Base-by-base conservation (phyloP, 768 basidiomycete species). In the Termitomyces sp. region DNA sequence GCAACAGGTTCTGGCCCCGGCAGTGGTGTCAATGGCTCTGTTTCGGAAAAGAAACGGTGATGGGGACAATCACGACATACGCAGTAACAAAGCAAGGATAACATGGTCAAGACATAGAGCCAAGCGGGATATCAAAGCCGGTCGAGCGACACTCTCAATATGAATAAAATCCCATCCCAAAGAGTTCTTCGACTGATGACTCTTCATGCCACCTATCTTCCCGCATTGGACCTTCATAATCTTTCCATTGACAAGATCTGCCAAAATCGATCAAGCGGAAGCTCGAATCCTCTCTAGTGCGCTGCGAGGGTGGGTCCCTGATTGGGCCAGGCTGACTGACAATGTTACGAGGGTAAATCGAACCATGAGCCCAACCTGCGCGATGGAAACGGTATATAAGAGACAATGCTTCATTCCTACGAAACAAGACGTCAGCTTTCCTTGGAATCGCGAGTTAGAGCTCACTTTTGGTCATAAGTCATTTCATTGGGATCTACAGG, bases 211-310 rank as follows among this genome's bases (percentile, higher is more conserved):
- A 10, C 20, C 55, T 30, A 13, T 54, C 52, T 10, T 5, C 14
- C 3, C 2, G 8, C 49, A 33, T 3, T 8, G 3, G 7, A 5
- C 16, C 30, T 4, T 30, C 6, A 1, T 36, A 7, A 26, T 47
- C 44, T 20, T 45, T 18, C 13, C 5, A 13, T 7, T 52, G 14
- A 28, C 24, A 49, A 13, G 65, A 64, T 41, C 65, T 52, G 16
- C 76, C 76, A 64, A 77, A 77, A 58, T 79, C 76, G 22, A 78
- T 75, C 53, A 76, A 45, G n/a, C 76, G 67, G 61, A 74, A 77
- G 49, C 75, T 72, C 22, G 47, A 62, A 28, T 69, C 59, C 2
- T 47, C n/a, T 33, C 56, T 64, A 61, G 8, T 66, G 52, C 11
- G 45, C 22, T 26, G 30, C 11, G 28, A 50, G 2, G 60, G 20